Evolutionary conservation across 164 flowering plant species (phyloP), one percentile per base, ranked within the genome.

Genomic region (Umbilicus rupestris): DNA sequence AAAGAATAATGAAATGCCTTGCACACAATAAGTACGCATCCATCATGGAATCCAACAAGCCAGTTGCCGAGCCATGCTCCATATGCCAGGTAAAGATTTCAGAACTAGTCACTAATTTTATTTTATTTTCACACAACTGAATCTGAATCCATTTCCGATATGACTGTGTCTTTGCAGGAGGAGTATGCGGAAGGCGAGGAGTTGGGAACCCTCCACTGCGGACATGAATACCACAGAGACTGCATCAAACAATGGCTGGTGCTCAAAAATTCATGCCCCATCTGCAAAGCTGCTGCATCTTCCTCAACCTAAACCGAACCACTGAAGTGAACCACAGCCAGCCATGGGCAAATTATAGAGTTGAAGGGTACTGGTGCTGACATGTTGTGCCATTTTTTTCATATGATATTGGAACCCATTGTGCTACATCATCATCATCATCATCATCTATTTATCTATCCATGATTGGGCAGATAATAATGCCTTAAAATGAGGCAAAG

Each of bases 171-270:
- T 10, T 42, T 46, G n/a, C 77, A 93, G 96, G 84, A 73, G 62
- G 85, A 87, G 7, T 87, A 77, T 66, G 74, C 73, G 68, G 72
- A 76, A 63, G 64, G 69, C n/a, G 93, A 86, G 46, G 71, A 65
- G 60, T 65, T 89, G 28, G 96, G 90, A 62, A 75, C 63, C n/a
- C 85, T 94, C 8, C 82, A 83, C 8, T 94, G 99, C 63, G 94
- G 92, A 35, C 97, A 91, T 58, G 90, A 94, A 30, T 94, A 88
- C 68, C 97, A 91, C 72, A 85, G 73, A 3, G 81, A 75, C 17
- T 94, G 97, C 83, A 75, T 94, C 71, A 85, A 73, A 72, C 79
- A 85, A 66, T 94, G 99, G 99, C 71, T 94, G 75, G 69, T 71
- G 39, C 64, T 85, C 73, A 94, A 89, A 82, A 94, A 91, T 57